Conservation (phyloP, 2,329 filamentous ascomycete genomes). For the Arthrobotrys entomopaga region DNA sequence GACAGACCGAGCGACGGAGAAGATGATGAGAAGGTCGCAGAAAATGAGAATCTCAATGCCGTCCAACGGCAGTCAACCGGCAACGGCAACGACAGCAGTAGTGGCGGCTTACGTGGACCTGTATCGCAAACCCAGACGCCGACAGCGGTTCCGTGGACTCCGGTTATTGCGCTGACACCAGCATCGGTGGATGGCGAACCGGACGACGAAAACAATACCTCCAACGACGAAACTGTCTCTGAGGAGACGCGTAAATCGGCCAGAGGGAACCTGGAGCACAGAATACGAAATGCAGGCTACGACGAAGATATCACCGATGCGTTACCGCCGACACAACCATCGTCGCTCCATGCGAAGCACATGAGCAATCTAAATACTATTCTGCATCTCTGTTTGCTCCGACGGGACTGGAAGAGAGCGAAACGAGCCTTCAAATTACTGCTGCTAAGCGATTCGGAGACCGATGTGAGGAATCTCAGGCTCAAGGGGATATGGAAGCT, state of each 20-base stretch:
- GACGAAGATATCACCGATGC: constrained; percentile 38
- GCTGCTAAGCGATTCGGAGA: constrained; percentile 51
- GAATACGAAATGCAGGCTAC: constrained; percentile 44
- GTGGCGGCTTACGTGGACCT: constrained; percentile 37
- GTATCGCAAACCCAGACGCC: constrained; percentile 10
- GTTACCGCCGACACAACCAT: constrained; percentile 43
- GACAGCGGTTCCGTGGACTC: constrained; percentile 29
- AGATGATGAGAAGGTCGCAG: background rate
- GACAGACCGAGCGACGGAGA: background rate
- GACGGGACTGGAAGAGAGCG: constrained; percentile 55
- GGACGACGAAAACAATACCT: background rate
- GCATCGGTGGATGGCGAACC: background rate
- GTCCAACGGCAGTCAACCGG: background rate
- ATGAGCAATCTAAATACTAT: constrained; percentile 56
- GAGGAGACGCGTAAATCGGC: constrained; percentile 30
- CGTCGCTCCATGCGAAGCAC: constrained; percentile 55
- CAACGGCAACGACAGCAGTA: background rate
- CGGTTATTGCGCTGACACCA: constrained; percentile 17
- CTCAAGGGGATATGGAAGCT: constrained; percentile 57
- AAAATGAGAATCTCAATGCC: constrained; percentile 20
- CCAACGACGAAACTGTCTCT: constrained; percentile 18
- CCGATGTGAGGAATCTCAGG: constrained; percentile 33
- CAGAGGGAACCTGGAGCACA: constrained; percentile 31
- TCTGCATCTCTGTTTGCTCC: constrained; percentile 56
- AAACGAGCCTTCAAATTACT: constrained; percentile 57